Base-by-base conservation (phyloP, 306 rosid species). In the Alnus glutinosa region DNA sequence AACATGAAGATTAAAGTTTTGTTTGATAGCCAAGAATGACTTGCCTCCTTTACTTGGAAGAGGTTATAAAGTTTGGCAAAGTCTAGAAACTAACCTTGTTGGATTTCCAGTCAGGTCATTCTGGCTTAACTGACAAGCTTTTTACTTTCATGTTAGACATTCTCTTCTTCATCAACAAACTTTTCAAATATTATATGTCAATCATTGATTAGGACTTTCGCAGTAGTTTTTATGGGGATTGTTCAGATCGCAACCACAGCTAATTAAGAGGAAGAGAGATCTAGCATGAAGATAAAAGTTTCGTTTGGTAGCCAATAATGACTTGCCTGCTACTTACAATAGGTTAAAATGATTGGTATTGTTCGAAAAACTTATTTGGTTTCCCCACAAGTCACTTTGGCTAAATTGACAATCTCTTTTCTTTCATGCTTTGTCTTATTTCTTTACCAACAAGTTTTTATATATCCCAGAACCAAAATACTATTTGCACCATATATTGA, bases 261-360 rank as follows among this genome's bases (percentile, higher is more conserved):
- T 9, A 12, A 49, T 9, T 49, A 6, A 10, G 52, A 48, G 14
- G 52, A 48, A 48, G 14, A 48, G 3, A 49, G 14, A 3, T 12
- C 52, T 49, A 49, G 10, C 14, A 75, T 62, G 78, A 79, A 75
- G 75, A 75, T 18, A 64, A 83, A 78, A 79, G 73, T 37, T 13
- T 71, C 4, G 78, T 83, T 83, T 75, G 86, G 19, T 74, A 74
- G 79, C 80, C 83, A 83, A 78, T 76, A 66, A 76, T 75, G 80
- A 79, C 86, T 79, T 75, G 81, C 83, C 72, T 62, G 71, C 36
- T 71, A 11, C 62, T 74, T 69, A 44, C 19, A 37, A 4, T 37
- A n/a, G 46, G 66, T 52, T 79, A 10, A 34, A 30, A 13, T 10
- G 12, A 4, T 51, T n/a, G 37, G 2, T 30, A 8, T 14, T 62